A percentile compares a stretch with the other conserved stretches of the same genome.
These are phyloP conservation scores for Cucurbita maxima DNA, from an alignment of 306 rosid genomes.

Conservation along the genomic window DNA sequence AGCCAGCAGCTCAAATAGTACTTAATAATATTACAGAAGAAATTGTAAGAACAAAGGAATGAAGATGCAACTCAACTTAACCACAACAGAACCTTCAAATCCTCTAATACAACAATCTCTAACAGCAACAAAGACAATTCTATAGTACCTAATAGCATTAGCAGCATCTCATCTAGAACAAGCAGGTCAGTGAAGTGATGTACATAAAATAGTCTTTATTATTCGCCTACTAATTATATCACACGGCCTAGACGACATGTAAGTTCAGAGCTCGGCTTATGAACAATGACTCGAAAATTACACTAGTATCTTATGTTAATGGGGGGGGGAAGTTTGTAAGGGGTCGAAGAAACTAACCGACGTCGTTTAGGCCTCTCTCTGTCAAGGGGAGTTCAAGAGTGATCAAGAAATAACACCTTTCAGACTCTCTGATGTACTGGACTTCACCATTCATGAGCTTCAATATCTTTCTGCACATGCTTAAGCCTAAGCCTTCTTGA, in stretches of 20 bases:
- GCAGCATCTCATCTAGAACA: neutral
- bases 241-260: neutral
- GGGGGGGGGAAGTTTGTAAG: neutral
- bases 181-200: constrained; percentile 1
- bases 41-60: neutral
- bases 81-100: neutral
- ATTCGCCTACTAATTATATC: constrained; percentile 1
- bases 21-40: neutral
- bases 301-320: constrained; percentile 4
- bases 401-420: constrained; percentile 67
- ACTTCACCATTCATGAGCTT: constrained; percentile 88
- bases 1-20: neutral
- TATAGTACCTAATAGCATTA: neutral
- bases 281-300: neutral
- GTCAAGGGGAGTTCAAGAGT: constrained; percentile 74
- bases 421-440: constrained; percentile 89
- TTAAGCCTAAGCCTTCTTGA: constrained; percentile 83
- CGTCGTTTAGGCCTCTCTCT: constrained; percentile 18
- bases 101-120: neutral
- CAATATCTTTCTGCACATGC: constrained; percentile 86
- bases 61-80: neutral
- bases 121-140: neutral
- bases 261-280: constrained; percentile 1
- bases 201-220: neutral
- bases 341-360: constrained; percentile 19